Conservation (phyloP, 2,329 filamentous ascomycete species). For the Colletotrichum tamarilloi region DNA sequence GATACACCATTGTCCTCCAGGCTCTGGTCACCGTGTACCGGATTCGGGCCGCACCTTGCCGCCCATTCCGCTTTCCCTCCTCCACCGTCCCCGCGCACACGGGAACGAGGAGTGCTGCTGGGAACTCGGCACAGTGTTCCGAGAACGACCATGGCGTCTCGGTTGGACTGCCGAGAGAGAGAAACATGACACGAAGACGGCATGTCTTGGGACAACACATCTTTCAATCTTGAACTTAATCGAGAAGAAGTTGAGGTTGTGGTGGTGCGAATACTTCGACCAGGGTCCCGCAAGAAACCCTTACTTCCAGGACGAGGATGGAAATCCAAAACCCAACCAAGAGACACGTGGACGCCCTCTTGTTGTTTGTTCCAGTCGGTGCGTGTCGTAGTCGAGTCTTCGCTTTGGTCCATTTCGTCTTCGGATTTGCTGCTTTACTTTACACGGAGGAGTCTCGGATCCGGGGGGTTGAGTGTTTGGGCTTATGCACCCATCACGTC, state of each 20-base stretch:
- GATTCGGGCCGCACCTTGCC: background rate
- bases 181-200: background rate
- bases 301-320: background rate
- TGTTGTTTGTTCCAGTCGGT: background rate
- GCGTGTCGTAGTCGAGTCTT: background rate
- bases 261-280: background rate
- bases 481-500: constrained; percentile 17
- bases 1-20: too few species aligned
- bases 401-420: background rate
- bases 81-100: background rate
- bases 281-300: background rate
- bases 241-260: background rate
- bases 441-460: constrained; percentile 23
- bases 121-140: background rate
- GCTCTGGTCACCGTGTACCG: background rate
- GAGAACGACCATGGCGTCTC: background rate
- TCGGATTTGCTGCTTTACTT: constrained; percentile 10
- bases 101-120: background rate
- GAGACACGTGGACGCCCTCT: background rate
- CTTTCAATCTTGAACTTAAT: background rate
- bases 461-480: constrained; percentile 15
- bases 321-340: background rate
- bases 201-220: background rate
- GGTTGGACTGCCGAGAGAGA: background rate
- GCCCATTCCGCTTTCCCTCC: background rate